phyloP scores from a whole-genome alignment of 2,329 filamentous ascomycete species.

The Xylaria sp. region DNA sequence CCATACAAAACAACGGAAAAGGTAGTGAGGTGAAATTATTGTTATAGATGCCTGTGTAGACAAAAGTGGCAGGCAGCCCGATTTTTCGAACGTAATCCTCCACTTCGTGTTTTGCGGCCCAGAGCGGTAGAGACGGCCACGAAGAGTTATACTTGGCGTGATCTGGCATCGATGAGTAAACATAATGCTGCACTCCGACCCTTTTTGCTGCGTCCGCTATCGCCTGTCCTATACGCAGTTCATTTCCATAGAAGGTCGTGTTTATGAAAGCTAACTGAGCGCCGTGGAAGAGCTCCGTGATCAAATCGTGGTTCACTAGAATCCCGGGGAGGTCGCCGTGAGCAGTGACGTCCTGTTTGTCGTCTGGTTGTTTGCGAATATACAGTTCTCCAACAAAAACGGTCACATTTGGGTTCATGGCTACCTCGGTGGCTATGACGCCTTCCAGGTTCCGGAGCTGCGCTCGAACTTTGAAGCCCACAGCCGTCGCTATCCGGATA shows the following conservation, averaged over 20 bases:
- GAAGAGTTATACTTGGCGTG: conserved; percentile 77
- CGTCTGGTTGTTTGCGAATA: conserved; percentile 56
- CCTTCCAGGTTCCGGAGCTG: conserved; percentile 88
- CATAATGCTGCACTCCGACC: conserved; percentile 84
- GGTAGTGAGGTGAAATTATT: conserved; percentile 96
- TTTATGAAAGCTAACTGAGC: conserved; percentile 95
- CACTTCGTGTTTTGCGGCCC: conserved; percentile 90
- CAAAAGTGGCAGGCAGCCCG: conserved; percentile 84
- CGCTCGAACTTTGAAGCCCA: conserved; percentile 91
- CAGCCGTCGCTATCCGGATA: conserved; percentile 89
- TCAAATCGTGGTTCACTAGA: conserved; percentile 73
- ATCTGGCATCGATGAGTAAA: conserved; percentile 98
- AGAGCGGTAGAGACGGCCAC: conserved; percentile 87
- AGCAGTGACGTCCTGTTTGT: conserved; percentile 69
- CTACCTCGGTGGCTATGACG: conserved; percentile 86
- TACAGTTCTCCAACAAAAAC: conserved; percentile 70
- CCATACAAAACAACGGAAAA: conserved; percentile 96
- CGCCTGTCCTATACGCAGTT: conserved; percentile 85
- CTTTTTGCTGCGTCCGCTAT: conserved; percentile 88
- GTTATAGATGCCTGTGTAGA: conserved; percentile 98
- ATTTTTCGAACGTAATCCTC: conserved; percentile 89
- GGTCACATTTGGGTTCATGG: conserved; percentile 76
- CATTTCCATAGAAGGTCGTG: conserved; percentile 95
- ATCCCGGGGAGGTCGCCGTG: conserved; percentile 67
- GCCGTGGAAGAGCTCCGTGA: conserved; percentile 79